A percentile compares a stretch with the other conserved stretches of the same genome.
These are phyloP conservation scores for Cetradonia linearis DNA, from an alignment of 495 filamentous ascomycete genomes.

Conservation along the genomic window DNA sequence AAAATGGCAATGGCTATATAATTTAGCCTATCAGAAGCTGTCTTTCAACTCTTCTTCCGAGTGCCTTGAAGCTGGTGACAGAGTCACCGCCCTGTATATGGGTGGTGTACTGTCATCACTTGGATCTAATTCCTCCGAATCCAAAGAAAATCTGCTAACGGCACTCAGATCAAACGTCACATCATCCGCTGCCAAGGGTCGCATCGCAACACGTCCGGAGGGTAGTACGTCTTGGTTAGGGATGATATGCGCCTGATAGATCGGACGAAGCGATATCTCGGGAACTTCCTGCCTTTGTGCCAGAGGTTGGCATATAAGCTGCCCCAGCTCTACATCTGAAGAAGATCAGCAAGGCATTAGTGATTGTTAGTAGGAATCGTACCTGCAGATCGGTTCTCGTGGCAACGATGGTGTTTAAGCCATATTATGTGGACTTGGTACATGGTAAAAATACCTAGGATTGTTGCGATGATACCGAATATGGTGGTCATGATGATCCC, in stretches of 20 bases:
- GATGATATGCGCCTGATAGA: not conserved
- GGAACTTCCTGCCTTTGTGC: not conserved
- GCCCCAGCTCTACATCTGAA: not conserved
- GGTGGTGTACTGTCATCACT: not conserved
- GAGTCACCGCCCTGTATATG: not conserved
- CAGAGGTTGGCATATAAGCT: not conserved
- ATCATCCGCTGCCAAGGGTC: not conserved
- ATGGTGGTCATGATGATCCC: not conserved
- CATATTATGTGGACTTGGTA: not conserved
- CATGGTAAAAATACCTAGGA: not conserved
- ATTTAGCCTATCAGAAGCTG: too few relatives aligned
- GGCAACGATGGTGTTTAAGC: not conserved
- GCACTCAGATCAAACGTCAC: not conserved
- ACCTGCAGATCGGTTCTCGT: not conserved
- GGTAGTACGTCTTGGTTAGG: not conserved
- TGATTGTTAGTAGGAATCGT: not conserved
- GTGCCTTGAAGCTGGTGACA: rapidly evolving
- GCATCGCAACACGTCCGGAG: not conserved
- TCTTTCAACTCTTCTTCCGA: too few relatives aligned
- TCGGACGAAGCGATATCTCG: not conserved
- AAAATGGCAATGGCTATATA: too few relatives aligned
- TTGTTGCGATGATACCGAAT: not conserved
- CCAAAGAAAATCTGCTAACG: not conserved
- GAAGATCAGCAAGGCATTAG: not conserved
- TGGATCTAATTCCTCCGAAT: not conserved